Evolutionary conservation across 495 filamentous ascomycete species (phyloP).

Genomic region (Arthonia radiata): DNA sequence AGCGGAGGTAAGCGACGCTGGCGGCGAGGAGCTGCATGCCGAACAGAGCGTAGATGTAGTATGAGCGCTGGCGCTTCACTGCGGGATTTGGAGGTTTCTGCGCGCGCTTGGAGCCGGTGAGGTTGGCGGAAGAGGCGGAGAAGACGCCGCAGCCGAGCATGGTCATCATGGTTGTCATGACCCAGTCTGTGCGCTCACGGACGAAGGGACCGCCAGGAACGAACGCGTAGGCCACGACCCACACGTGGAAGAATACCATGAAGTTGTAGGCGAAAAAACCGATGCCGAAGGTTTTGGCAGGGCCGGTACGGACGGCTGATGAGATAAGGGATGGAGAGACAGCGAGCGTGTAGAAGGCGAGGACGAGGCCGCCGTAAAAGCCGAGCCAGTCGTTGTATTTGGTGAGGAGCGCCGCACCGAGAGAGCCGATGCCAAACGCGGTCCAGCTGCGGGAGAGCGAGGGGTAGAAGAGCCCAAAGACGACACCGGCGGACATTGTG

Average conservation of each 20-base stretch:
- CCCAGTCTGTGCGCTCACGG: conserved; percentile 84
- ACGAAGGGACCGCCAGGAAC: conserved; percentile 91
- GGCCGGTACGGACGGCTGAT: conserved; percentile 47
- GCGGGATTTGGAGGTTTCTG: conserved; percentile 20
- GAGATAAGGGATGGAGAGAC: conserved; percentile 49
- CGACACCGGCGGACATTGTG: conserved; percentile 65
- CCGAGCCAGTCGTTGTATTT: conserved; percentile 65
- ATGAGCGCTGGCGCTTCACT: conserved; percentile 30
- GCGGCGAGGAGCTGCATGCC: conserved; percentile 55
- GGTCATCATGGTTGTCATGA: conserved; percentile 71
- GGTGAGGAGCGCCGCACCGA: conserved; percentile 63
- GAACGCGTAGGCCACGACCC: conserved; percentile 97
- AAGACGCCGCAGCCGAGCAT: conserved; percentile 70
- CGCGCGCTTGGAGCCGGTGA: conserved; percentile 22
- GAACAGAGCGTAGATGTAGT: conserved; percentile 50
- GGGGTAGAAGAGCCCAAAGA: conserved; percentile 50
- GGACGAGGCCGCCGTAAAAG: conserved; percentile 57
- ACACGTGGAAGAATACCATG: conserved; percentile 80
- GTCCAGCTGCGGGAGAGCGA: conserved; percentile 54
- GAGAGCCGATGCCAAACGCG: conserved; percentile 46
- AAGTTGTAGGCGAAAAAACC: conserved; percentile 80
- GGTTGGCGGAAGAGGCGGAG: too few species aligned
- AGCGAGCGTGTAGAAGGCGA: conserved; percentile 66
- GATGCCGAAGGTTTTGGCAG: conserved; percentile 57
- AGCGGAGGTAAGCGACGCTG: conserved; percentile 69